Evolutionary conservation across 306 rosid genomes (phyloP).

Genomic region (Mucuna pruriens): DNA sequence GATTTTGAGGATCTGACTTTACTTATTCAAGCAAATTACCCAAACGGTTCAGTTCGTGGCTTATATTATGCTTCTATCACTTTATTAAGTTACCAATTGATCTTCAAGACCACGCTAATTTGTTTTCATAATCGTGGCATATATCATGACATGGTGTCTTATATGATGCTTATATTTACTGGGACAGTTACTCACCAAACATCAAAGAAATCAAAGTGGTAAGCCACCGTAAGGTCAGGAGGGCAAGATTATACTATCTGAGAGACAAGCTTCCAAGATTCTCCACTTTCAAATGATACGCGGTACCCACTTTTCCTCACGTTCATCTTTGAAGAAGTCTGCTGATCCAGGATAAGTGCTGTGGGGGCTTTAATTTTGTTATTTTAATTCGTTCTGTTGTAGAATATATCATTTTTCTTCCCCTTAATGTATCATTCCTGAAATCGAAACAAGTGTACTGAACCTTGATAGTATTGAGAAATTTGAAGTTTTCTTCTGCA

Average conservation of each 20-base stretch:
- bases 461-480: conserved; percentile 24
- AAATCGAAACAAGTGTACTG: conserved; percentile 21
- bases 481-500: conserved; percentile 31
- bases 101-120: not conserved
- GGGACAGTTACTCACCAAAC: conserved; percentile 88
- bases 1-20: not conserved
- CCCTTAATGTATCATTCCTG: conserved; percentile 11
- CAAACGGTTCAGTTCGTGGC: conserved; percentile 10
- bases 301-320: conserved; percentile 5
- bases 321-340: conserved; percentile 39
- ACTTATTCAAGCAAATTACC: conserved; percentile 6
- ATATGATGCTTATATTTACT: conserved; percentile 33
- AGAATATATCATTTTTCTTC: conserved; percentile 34
- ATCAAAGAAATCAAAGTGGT: conserved; percentile 86
- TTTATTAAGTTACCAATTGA: not conserved
- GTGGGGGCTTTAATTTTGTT: conserved; percentile 34
- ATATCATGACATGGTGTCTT: not conserved
- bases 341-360: conserved; percentile 35
- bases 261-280: conserved; percentile 97
- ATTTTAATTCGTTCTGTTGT: conserved; percentile 45
- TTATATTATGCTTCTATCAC: too few species aligned
- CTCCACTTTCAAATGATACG: conserved; percentile 83
- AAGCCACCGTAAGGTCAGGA: conserved; percentile 85
- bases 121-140: conserved; percentile 16
- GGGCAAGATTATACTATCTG: conserved; percentile 86